Percentiles rank a stretch among this genome's conserved stretches.
Conservation (phyloP, 371 early-diverging fungal genomes). For the Massospora cicadina region DNA sequence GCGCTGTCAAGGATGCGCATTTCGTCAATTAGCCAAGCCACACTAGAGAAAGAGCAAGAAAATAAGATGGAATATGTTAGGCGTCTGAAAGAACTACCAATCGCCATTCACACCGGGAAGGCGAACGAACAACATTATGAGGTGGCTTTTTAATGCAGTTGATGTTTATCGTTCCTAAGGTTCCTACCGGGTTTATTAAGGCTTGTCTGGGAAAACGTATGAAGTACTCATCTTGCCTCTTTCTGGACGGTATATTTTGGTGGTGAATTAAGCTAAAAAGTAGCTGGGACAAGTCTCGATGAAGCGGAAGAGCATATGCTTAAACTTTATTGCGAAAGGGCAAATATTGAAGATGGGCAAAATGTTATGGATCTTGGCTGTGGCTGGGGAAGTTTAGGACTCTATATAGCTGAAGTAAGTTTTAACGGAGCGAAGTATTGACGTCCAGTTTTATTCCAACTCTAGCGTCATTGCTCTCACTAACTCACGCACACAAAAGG, state of each 20-base stretch:
- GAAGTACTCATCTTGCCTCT: constrained; percentile 38
- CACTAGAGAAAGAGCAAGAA: constrained; percentile 8
- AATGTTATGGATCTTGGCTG: constrained; percentile 35
- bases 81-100: constrained; percentile 15
- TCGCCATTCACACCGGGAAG: constrained; percentile 32
- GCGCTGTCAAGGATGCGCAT: constrained; percentile 17
- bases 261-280: background rate
- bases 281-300: constrained; percentile 17
- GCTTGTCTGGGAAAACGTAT: constrained; percentile 24
- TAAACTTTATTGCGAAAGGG: constrained; percentile 27
- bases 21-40: constrained; percentile 10
- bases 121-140: constrained; percentile 47
- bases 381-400: constrained; percentile 33
- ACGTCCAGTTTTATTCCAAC: constrained; percentile 24
- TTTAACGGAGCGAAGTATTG: background rate
- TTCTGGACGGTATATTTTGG: constrained; percentile 18
- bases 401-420: constrained; percentile 26
- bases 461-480: constrained; percentile 25
- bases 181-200: constrained; percentile 20
- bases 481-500: constrained; percentile 29
- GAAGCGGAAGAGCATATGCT: constrained; percentile 39
- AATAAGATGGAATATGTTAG: constrained; percentile 17
- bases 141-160: constrained; percentile 15
- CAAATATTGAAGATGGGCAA: constrained; percentile 29
- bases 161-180: constrained; percentile 11